phyloP scores from a whole-genome alignment of 169 alveolate genomes.

The Perkinsus olseni region DNA sequence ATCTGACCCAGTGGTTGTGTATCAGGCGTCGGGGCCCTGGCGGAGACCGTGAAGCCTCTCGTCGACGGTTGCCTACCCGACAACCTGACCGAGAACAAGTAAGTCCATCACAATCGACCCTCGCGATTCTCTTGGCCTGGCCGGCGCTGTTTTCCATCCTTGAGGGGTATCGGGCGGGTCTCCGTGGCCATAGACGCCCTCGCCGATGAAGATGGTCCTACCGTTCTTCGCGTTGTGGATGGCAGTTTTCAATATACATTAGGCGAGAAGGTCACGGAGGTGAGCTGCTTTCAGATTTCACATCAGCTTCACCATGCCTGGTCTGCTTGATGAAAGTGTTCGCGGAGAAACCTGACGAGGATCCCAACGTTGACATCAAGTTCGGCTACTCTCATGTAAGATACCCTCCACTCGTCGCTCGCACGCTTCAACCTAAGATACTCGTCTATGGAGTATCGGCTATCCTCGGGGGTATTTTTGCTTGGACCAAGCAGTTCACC shows the following conservation, averaged over 20 bases:
- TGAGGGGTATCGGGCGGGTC: neutral
- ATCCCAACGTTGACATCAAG: too few relatives aligned
- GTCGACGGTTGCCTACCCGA: slow-evolving; percentile 1
- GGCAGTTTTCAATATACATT: too few relatives aligned
- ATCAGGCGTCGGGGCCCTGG: slow-evolving; percentile 40
- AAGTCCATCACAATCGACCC: too few relatives aligned
- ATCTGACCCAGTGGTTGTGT: neutral
- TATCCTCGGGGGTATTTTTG: slow-evolving; percentile 47
- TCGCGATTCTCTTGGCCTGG: neutral
- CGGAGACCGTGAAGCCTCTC: slow-evolving; percentile 34
- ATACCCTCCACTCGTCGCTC: too few relatives aligned
- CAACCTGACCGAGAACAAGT: neutral
- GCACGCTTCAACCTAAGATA: neutral
- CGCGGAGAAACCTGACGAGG: too few relatives aligned
- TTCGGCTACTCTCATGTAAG: too few relatives aligned
- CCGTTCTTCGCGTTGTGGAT: slow-evolving; percentile 6
- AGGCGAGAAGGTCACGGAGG: too few relatives aligned
- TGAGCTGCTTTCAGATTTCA: too few relatives aligned
- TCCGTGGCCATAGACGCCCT: neutral
- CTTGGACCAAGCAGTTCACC: slow-evolving; percentile 65
- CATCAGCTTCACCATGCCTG: too few relatives aligned
- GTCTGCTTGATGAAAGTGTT: too few relatives aligned
- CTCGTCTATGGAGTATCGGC: slow-evolving; percentile 5
- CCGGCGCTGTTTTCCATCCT: neutral
- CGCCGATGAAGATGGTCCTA: neutral